These are phyloP conservation scores for Sonneratia caseolaris DNA, from an alignment of 345 rosid genomes.

Conservation along the genomic window DNA sequence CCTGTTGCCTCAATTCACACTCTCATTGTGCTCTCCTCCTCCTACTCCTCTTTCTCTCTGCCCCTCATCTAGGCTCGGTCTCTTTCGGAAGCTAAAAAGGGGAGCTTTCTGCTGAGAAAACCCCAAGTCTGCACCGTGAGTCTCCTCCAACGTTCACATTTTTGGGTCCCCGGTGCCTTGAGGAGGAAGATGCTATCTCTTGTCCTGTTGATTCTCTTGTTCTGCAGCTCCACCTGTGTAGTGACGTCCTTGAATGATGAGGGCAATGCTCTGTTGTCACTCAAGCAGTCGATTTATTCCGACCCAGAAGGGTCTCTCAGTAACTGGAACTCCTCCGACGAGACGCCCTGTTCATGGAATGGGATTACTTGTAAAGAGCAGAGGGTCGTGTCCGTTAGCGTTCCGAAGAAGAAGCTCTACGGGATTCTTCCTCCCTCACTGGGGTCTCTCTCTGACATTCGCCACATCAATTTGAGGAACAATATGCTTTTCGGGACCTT, in stretches of 20 bases:
- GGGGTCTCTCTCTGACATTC: constrained; percentile 71
- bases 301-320: constrained; percentile 76
- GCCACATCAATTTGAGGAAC: constrained; percentile 78
- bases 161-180: not conserved
- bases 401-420: constrained; percentile 72
- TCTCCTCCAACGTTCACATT: constrained; percentile 19
- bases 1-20: not conserved
- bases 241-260: constrained; percentile 43
- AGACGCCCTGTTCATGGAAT: constrained; percentile 77
- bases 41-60: not conserved
- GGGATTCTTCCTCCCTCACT: constrained; percentile 73
- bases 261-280: constrained; percentile 66
- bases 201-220: constrained; percentile 21
- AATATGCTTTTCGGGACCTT: constrained; percentile 59
- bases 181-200: constrained; percentile 23
- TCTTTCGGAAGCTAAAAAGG: not conserved
- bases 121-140: not conserved
- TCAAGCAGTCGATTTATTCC: constrained; percentile 47
- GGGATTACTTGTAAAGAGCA: constrained; percentile 79
- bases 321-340: constrained; percentile 77
- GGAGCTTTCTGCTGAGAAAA: not conserved
- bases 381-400: constrained; percentile 68
- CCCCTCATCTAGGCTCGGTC: not conserved
- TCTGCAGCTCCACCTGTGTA: constrained; percentile 15
- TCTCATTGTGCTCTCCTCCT: not conserved